phyloP scores from a whole-genome alignment of 176 grass and related monocot species.

The Cocos nucifera region DNA sequence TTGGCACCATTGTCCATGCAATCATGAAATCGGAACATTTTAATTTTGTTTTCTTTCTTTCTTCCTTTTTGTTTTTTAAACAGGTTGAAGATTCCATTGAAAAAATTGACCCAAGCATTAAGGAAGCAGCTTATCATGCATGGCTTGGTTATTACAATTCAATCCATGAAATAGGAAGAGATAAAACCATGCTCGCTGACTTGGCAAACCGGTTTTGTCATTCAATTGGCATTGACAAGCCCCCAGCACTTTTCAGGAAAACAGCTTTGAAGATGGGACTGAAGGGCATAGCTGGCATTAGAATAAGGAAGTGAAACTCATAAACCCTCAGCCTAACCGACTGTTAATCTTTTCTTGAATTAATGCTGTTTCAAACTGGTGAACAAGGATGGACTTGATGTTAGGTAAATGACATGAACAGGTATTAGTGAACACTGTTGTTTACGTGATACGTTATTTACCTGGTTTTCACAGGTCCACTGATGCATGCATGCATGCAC shows the following conservation, averaged over 20 bases:
- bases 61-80: slow-evolving; percentile 6
- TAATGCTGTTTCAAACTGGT: too few relatives aligned
- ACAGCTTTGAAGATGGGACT: slow-evolving; percentile 88
- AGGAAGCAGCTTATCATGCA: slow-evolving; percentile 77
- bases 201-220: slow-evolving; percentile 59
- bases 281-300: slow-evolving; percentile 75
- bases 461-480: too few relatives aligned
- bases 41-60: background rate
- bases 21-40: background rate
- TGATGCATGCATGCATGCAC: too few relatives aligned
- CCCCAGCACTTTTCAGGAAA: slow-evolving; percentile 60
- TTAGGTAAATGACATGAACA: too few relatives aligned
- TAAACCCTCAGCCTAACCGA: too few relatives aligned
- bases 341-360: too few relatives aligned
- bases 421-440: too few relatives aligned
- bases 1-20: too few relatives aligned
- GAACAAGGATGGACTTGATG: too few relatives aligned
- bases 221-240: slow-evolving; percentile 66
- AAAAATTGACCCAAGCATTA: slow-evolving; percentile 76
- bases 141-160: slow-evolving; percentile 93
- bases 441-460: too few relatives aligned
- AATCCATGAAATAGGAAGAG: slow-evolving; percentile 48
- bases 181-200: slow-evolving; percentile 66
- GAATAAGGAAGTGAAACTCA: slow-evolving; percentile 54
- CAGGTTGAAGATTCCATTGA: slow-evolving; percentile 80